phyloP scores from a whole-genome alignment of 2,329 filamentous ascomycete species.

The Penicillium sp. region DNA sequence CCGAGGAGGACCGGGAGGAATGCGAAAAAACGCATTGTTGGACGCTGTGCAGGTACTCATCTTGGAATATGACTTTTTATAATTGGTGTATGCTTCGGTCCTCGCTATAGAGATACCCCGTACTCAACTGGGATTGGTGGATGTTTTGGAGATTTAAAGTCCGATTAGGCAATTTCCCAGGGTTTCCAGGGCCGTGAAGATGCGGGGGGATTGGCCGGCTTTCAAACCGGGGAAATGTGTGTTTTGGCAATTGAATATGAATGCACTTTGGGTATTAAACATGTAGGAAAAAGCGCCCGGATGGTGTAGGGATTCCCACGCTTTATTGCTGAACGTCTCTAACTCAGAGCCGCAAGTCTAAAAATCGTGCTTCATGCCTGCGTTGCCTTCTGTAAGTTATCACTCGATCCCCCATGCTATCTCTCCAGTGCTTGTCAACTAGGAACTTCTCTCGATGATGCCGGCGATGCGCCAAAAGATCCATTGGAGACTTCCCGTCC shows the following conservation, averaged over 20 bases:
- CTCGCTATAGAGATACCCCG: constrained; percentile 24
- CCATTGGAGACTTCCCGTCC: background rate
- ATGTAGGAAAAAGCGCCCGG: no score
- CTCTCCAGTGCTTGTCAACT: no score
- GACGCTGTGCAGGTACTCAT: background rate
- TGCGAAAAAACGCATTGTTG: constrained; percentile 20
- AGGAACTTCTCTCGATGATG: background rate
- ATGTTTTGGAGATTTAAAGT: constrained; percentile 18
- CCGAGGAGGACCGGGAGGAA: constrained; percentile 16
- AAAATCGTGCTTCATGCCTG: no score
- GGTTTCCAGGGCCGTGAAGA: constrained; percentile 4
- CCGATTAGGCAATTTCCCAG: constrained; percentile 21
- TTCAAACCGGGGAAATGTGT: no score
- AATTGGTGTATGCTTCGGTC: constrained; percentile 13
- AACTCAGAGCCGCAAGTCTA: no score
- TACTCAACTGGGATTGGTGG: constrained; percentile 25
- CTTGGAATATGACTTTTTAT: background rate
- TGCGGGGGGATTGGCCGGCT: constrained; percentile 2
- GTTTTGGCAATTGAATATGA: no score
- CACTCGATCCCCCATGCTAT: no score
- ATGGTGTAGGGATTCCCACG: no score
- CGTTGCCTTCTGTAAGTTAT: no score
- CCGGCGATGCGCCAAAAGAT: background rate
- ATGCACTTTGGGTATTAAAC: no score
- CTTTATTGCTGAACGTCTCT: no score